A percentile compares a stretch with the other conserved stretches of the same genome.
These are phyloP conservation scores for Saxispiralis lemnorum DNA, from an alignment of 495 filamentous ascomycete species.

Conservation along the genomic window DNA sequence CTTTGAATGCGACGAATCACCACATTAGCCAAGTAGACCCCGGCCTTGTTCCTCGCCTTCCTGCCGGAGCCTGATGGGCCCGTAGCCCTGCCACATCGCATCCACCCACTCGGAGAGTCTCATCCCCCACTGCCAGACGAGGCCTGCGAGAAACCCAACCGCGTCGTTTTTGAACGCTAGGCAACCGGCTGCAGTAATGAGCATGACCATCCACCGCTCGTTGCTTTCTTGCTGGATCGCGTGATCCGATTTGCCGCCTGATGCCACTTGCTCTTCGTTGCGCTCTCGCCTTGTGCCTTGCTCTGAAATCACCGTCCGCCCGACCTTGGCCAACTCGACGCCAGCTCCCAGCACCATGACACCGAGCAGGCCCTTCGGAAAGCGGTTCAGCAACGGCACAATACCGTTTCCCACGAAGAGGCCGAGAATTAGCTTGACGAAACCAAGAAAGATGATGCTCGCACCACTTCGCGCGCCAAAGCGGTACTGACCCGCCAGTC, in stretches of 20 bases:
- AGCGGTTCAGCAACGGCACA: conserved; percentile 44
- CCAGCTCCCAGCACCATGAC: conserved; percentile 82
- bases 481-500: conserved; percentile 67
- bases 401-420: conserved; percentile 53
- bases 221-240: conserved; percentile 43
- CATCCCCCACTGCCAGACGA: conserved; percentile 45
- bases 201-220: conserved; percentile 70
- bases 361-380: conserved; percentile 58
- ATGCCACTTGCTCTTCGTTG: conserved; percentile 12
- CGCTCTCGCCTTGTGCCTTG: conserved; percentile 18
- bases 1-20: too few relatives aligned
- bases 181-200: conserved; percentile 61
- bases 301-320: conserved; percentile 46
- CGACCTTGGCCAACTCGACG: conserved; percentile 67
- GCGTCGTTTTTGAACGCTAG: conserved; percentile 82
- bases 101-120: conserved; percentile 19
- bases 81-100: neutral
- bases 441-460: conserved; percentile 60
- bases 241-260: conserved; percentile 13
- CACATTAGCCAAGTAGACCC: neutral
- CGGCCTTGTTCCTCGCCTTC: neutral
- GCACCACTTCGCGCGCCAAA: conserved; percentile 82
- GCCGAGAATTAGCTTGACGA: conserved; percentile 59
- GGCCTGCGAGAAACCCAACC: conserved; percentile 66
- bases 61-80: neutral